phyloP scores from a whole-genome alignment of 352 stramenopile species.

The Phytophthora crassamura region DNA sequence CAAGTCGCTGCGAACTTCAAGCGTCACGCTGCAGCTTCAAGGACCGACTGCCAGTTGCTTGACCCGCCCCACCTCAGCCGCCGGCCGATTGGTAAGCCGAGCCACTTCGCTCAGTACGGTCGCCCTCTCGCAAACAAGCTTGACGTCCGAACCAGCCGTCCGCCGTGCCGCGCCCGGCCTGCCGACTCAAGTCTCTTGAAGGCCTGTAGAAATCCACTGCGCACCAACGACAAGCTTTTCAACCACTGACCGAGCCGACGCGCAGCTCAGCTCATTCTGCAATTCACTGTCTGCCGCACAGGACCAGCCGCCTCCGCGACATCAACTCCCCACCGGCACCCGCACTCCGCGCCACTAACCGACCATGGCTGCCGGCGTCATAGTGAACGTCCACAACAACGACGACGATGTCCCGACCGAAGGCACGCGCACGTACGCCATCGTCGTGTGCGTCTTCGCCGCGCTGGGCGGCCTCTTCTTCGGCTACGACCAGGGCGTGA shows the following conservation, averaged over 20 bases:
- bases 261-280: slow-evolving; percentile 1
- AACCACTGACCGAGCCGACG: no score
- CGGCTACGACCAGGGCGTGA: slow-evolving; percentile 26
- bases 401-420: slow-evolving; percentile 36
- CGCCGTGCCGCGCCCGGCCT: no score
- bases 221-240: no score
- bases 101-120: no score
- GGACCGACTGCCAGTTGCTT: slow-evolving; percentile 10
- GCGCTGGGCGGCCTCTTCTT: slow-evolving; percentile 1
- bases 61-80: slow-evolving; percentile 6
- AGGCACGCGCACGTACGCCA: slow-evolving; percentile 44
- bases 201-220: no score
- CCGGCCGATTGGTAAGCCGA: background rate
- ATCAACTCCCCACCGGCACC: no score
- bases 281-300: slow-evolving; percentile 5
- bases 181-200: background rate
- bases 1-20: slow-evolving; percentile 22
- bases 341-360: background rate
- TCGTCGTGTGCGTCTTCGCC: slow-evolving; percentile 27
- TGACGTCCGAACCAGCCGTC: slow-evolving; percentile 1
- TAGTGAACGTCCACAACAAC: slow-evolving; percentile 19
- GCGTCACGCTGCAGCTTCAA: slow-evolving; percentile 12
- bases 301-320: background rate
- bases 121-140: background rate
- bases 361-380: slow-evolving; percentile 20